Percentiles rank a stretch among this genome's conserved stretches.
phyloP scores from a whole-genome alignment of 306 rosid species.

The Coriaria nepalensis region DNA sequence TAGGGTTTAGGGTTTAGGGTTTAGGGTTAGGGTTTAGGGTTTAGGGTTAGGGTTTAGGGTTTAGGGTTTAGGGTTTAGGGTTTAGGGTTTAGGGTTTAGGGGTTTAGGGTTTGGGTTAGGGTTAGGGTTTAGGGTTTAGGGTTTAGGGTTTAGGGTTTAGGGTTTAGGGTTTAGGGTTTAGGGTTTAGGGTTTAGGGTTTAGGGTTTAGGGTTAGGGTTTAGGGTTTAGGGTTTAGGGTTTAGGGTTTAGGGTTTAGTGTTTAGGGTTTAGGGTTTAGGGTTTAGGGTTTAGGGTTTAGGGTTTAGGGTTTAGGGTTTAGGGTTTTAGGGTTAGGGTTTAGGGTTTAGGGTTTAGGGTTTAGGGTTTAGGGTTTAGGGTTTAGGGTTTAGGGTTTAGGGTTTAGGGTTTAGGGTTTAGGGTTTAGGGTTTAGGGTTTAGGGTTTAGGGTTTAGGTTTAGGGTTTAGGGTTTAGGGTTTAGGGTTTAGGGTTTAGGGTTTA shows the following conservation, averaged over 20 bases:
- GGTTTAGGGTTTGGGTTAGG: constrained; percentile 9
- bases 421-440: constrained; percentile 17
- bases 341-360: constrained; percentile 12
- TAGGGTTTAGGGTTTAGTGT: constrained; percentile 3
- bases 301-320: constrained; percentile 10
- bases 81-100: constrained; percentile 12
- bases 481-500: not conserved
- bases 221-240: constrained; percentile 2
- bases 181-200: constrained; percentile 9
- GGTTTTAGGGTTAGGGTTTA: constrained; percentile 7
- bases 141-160: constrained; percentile 11
- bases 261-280: constrained; percentile 6
- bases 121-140: too few species aligned
- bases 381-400: constrained; percentile 13
- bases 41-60: constrained; percentile 7
- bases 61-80: constrained; percentile 8
- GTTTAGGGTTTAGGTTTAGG: constrained; percentile 13
- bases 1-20: constrained; percentile 11
- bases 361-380: constrained; percentile 10
- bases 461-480: constrained; percentile 16
- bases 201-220: constrained; percentile 5
- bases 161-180: constrained; percentile 8
- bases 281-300: constrained; percentile 11
- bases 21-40: constrained; percentile 5
- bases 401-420: constrained; percentile 10